A percentile compares a stretch with the other conserved stretches of the same genome.
phyloP scores from a whole-genome alignment of 129 eudicot species.

The Rutidosis leptorrhynchoides region DNA sequence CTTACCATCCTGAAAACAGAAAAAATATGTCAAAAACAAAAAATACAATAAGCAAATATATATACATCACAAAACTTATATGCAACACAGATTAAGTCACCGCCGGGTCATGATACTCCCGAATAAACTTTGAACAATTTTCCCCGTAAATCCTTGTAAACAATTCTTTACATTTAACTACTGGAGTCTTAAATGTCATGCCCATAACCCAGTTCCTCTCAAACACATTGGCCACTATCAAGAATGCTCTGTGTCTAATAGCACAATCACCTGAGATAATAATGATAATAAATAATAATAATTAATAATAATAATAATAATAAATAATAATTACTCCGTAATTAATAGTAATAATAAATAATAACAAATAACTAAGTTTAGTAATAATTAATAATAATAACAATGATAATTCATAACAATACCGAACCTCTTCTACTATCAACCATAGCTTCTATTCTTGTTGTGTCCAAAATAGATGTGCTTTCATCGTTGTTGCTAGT shows the following conservation, averaged over 20 bases:
- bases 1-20: conserved; percentile 80
- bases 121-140: conserved; percentile 86
- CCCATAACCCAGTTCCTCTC: conserved; percentile 86
- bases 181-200: conserved; percentile 96
- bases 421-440: too few species aligned
- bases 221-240: conserved; percentile 58
- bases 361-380: too few species aligned
- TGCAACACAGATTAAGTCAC: background rate
- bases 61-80: background rate
- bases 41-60: background rate
- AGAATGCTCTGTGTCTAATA: conserved; percentile 73
- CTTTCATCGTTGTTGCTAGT: too few species aligned
- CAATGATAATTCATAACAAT: too few species aligned
- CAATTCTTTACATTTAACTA: conserved; percentile 76
- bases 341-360: too few species aligned
- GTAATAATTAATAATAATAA: too few species aligned
- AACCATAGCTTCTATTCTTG: too few species aligned
- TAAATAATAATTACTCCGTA: too few species aligned
- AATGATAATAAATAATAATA: too few species aligned
- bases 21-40: background rate
- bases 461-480: too few species aligned
- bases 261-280: too few species aligned
- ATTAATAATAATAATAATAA: too few species aligned
- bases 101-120: conserved; percentile 96
- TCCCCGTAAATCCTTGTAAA: conserved; percentile 97